Evolutionary conservation across 352 stramenopile species (phyloP).

Genomic region (Thalassiosira hispida): DNA sequence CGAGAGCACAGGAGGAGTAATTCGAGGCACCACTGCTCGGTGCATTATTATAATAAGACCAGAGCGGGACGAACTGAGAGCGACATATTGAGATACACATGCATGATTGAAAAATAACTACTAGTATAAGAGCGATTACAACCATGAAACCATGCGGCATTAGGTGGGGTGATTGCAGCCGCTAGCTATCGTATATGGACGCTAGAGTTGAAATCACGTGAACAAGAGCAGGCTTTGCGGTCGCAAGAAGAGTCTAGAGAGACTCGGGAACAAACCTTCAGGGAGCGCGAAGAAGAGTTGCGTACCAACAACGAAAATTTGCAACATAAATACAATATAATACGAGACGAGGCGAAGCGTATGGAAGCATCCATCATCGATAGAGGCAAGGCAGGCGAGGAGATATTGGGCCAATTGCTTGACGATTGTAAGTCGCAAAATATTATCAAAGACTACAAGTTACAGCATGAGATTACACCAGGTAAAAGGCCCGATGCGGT

Average conservation of each 20-base stretch:
- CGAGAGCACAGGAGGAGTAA: too few species aligned
- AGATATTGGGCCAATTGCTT: slow-evolving; percentile 4
- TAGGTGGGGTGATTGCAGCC: not conserved
- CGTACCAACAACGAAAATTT: not conserved
- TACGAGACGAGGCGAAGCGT: not conserved
- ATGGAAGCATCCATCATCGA: slow-evolving; percentile 19
- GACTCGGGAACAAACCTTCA: not conserved
- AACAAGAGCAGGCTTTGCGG: slow-evolving; percentile 6
- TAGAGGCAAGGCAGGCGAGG: slow-evolving; percentile 8
- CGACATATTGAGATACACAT: too few species aligned
- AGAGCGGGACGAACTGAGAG: too few species aligned
- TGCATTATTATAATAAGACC: too few species aligned
- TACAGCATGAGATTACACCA: slow-evolving; percentile 8
- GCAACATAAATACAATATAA: slow-evolving; percentile 11
- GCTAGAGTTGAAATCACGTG: slow-evolving; percentile 1
- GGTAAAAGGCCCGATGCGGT: slow-evolving; percentile 17
- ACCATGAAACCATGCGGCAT: not conserved
- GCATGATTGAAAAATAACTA: too few species aligned
- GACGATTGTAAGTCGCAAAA: slow-evolving; percentile 6
- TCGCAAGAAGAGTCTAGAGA: not conserved
- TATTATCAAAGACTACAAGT: slow-evolving; percentile 6
- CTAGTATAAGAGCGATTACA: too few species aligned
- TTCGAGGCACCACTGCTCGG: too few species aligned
- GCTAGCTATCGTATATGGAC: slow-evolving; percentile 8
- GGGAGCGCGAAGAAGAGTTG: not conserved